phyloP scores from a whole-genome alignment of 2,329 filamentous ascomycete species.

The Balansia obtecta region DNA sequence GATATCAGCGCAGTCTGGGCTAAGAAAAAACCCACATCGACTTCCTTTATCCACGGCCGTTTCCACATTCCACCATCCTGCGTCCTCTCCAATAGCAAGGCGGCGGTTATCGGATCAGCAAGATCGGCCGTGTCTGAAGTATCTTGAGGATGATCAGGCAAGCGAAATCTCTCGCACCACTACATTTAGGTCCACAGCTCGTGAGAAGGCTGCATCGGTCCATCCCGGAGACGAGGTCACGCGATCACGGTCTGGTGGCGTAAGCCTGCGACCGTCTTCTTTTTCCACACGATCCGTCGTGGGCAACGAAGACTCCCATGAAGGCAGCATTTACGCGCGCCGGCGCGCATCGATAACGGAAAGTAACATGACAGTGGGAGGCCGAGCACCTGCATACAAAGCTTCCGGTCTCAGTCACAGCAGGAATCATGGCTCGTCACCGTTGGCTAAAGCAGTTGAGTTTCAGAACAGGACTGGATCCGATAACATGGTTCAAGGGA shows the following conservation, averaged over 20 bases:
- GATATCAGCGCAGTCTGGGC: slow-evolving; percentile 29
- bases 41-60: slow-evolving; percentile 41
- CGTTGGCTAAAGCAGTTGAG: slow-evolving; percentile 35
- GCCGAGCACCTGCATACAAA: slow-evolving; percentile 33
- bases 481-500: slow-evolving; percentile 25
- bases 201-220: slow-evolving; percentile 30
- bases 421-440: slow-evolving; percentile 44
- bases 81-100: slow-evolving; percentile 36
- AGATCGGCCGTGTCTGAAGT: slow-evolving; percentile 28
- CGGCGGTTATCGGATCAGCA: slow-evolving; percentile 47
- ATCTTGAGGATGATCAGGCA: slow-evolving; percentile 31
- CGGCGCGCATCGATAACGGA: slow-evolving; percentile 37
- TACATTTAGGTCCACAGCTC: slow-evolving; percentile 28
- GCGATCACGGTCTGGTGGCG: slow-evolving; percentile 19
- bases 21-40: slow-evolving; percentile 33
- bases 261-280: slow-evolving; percentile 29
- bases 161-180: slow-evolving; percentile 28
- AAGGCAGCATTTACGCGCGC: slow-evolving; percentile 17
- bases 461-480: slow-evolving; percentile 16
- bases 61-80: slow-evolving; percentile 29
- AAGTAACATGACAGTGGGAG: slow-evolving; percentile 23
- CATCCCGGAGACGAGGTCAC: slow-evolving; percentile 25
- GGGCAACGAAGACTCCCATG: slow-evolving; percentile 30
- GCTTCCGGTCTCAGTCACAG: slow-evolving; percentile 13
- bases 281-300: slow-evolving; percentile 36